Evolutionary conservation across 192 early-diverging fungal genomes (phyloP), one percentile per base, ranked within the genome.

Genomic region (Ambispora gerdemannii): DNA sequence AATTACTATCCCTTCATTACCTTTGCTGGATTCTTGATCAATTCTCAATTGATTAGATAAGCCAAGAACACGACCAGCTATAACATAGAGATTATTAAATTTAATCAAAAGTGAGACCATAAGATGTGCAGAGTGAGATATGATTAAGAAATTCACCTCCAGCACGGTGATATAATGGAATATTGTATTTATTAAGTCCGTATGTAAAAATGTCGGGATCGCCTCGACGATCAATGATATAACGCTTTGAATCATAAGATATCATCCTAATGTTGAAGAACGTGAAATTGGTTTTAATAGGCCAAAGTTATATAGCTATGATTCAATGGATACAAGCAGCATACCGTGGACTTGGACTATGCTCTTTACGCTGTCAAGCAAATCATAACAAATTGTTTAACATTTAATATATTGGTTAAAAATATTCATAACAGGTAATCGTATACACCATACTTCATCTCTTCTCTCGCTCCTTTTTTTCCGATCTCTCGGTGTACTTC

Each of bases 31-130:
- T 43, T 43, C 38, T 20, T 13, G 55, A 58, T 30, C 28, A 28
- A 58, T 58, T 58, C 55, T 58, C 20, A 28, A 20, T 1, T 58
- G 11, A 22, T 20, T 11, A 13, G 55, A 30, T 24, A 58, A 58
- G 55, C 55, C 55, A 58, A 58, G 55, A 4, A 58, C 55, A 22
- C 28, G 20, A 2, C 55, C 55, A 13, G 10, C 55, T 58, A 43
- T 13, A 56, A 28, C n/a, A n/a, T n/a, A n/a, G n/a, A n/a, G n/a
- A n/a, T n/a, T n/a, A n/a, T n/a, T n/a, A 24, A 0, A 58, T 20
- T 30, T 27, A 58, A 28, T 4, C 55, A 58, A 20, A 58, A 28
- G 13, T 20, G 11, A 58, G 13, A 1, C 19, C 19, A 13, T 58
- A 28, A 58, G 13, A 58, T 20, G 20, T 25, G 2, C 24, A 24